Conservation (phyloP, 805 yeast species). For the Hagleromyces aurorensis region DNA sequence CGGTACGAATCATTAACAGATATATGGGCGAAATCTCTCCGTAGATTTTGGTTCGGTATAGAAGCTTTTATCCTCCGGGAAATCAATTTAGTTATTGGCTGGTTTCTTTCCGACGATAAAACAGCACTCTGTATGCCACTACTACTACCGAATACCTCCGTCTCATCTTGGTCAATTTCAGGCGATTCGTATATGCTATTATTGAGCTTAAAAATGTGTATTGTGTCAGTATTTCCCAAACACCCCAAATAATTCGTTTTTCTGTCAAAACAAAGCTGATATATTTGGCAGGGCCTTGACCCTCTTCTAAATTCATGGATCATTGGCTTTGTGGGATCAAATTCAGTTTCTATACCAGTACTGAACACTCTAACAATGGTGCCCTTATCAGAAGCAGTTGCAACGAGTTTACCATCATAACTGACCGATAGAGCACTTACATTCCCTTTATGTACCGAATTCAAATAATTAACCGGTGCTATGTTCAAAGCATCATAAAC, state of each 20-base stretch:
- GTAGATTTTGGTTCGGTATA: slow-evolving; percentile 25
- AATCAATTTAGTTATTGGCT: slow-evolving; percentile 19
- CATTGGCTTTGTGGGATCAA: slow-evolving; percentile 15
- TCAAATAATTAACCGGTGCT: slow-evolving; percentile 53
- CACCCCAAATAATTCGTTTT: slow-evolving; percentile 65
- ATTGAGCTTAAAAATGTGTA: slow-evolving; percentile 67
- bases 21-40: slow-evolving; percentile 27
- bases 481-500: slow-evolving; percentile 69
- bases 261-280: slow-evolving; percentile 57
- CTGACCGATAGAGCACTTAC: slow-evolving; percentile 37
- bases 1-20: slow-evolving; percentile 15
- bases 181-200: slow-evolving; percentile 1
- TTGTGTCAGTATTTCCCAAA: slow-evolving; percentile 77
- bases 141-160: slow-evolving; percentile 8
- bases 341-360: slow-evolving; percentile 42
- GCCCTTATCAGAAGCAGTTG: slow-evolving; percentile 66
- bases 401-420: slow-evolving; percentile 49
- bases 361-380: slow-evolving; percentile 58
- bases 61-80: slow-evolving; percentile 23
- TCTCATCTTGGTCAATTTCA: slow-evolving; percentile 6
- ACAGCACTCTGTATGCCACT: slow-evolving; percentile 5
- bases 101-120: slow-evolving; percentile 12
- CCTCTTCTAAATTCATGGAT: slow-evolving; percentile 61
- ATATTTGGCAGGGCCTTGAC: slow-evolving; percentile 63
- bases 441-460: slow-evolving; percentile 27